Base-by-base conservation (phyloP, 305 asterid genomes). In the Stenogyne calaminthoides region DNA sequence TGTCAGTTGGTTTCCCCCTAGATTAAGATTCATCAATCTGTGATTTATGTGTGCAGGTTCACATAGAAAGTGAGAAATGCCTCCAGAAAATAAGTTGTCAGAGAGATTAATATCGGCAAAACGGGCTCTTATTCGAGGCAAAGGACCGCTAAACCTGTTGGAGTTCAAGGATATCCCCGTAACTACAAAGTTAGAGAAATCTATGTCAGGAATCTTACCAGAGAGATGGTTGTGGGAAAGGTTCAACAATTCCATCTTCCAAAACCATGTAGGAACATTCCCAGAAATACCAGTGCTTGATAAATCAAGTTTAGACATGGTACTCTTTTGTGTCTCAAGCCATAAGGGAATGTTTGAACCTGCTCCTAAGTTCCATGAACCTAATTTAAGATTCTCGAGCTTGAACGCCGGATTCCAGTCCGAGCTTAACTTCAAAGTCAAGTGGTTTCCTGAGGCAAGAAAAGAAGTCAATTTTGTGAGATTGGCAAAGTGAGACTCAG, bases 191-290 rank as follows among this genome's bases (percentile, higher is more conserved):
- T n/a, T n/a, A n/a, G n/a, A n/a, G n/a, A n/a, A n/a, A n/a, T n/a
- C n/a, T n/a, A n/a, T 52, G 59, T 52, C 29, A 5, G 78, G 77
- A 44, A 80, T 70, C 10, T 49, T n/a, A 5, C 81, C 84, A 9
- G 42, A 36, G 42, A 81, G 64, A 49, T 59, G 37, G 73, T 81
- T 81, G 59, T 42, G 29, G 18, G 81, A 66, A 25, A 74, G 40
- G 55, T 44, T 69, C 9, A 80, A 18, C n/a, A 1, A 12, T 12
- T 7, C 9, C n/a, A 78, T 61, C 55, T 75, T 22, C 80, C 84
- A 81, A 22, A 85, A 52, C 87, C 89, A 83, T 7, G 54, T n/a
- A 1, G 86, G 84, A 36, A 81, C 44, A 6, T 29, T 58, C 27
- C 78, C 70, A 0, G 82, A 25, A 37, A 85, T 76, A 27, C n/a